A percentile compares a stretch with the other conserved stretches of the same genome.
These are phyloP conservation scores for Claviceps pazoutovae DNA, from an alignment of 2,329 filamentous ascomycete genomes.

Conservation along the genomic window DNA sequence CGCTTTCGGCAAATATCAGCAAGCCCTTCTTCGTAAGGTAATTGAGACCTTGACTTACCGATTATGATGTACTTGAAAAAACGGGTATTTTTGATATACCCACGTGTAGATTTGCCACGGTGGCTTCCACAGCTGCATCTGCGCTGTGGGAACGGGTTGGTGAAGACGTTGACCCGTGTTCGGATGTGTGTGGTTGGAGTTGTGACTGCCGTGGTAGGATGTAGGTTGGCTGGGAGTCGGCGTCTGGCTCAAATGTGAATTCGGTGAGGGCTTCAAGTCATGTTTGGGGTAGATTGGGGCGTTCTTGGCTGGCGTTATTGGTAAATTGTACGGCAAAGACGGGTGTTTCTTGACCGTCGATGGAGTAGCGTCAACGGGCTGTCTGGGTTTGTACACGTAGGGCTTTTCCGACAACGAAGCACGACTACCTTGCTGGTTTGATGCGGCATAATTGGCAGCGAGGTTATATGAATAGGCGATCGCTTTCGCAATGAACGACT, in stretches of 20 bases:
- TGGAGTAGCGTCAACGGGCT: slow-evolving; percentile 10
- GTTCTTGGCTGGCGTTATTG: background rate
- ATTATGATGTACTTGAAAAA: slow-evolving; percentile 47
- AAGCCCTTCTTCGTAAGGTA: background rate
- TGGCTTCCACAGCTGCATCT: slow-evolving; percentile 14
- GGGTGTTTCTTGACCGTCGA: slow-evolving; percentile 13
- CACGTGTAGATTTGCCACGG: slow-evolving; percentile 23
- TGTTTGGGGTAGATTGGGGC: slow-evolving; percentile 5
- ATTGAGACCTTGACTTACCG: slow-evolving; percentile 23
- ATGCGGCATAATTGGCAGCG: slow-evolving; percentile 1
- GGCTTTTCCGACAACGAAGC: slow-evolving; percentile 29
- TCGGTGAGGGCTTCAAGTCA: slow-evolving; percentile 7
- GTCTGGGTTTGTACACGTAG: slow-evolving; percentile 39
- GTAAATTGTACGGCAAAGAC: slow-evolving; percentile 8
- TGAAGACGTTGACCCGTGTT: background rate
- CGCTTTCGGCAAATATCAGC: slow-evolving; percentile 23
- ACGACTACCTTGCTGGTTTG: background rate
- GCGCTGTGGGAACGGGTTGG: background rate
- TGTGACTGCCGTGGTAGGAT: background rate
- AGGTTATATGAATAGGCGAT: slow-evolving; percentile 6
- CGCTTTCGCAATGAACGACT: slow-evolving; percentile 8
- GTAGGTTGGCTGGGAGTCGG: background rate
- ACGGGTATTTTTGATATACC: slow-evolving; percentile 41
- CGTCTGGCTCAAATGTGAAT: background rate
- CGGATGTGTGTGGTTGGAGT: slow-evolving; percentile 2